A percentile compares a stretch with the other conserved stretches of the same genome.
These are phyloP conservation scores for Niebla homalea DNA, from an alignment of 495 filamentous ascomycete genomes.

Conservation along the genomic window DNA sequence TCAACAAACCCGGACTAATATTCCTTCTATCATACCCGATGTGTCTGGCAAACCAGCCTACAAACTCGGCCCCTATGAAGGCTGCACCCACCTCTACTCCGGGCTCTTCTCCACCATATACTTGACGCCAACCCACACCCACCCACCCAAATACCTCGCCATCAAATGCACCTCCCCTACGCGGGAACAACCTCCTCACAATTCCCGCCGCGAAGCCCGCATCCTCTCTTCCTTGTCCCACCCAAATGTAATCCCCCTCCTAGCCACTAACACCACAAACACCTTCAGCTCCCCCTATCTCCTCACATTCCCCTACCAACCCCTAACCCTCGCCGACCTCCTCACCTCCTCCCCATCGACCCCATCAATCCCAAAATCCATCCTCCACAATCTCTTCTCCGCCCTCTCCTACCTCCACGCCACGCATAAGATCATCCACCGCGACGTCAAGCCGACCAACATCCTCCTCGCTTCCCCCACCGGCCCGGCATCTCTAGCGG, in stretches of 20 bases:
- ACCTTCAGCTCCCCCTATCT: constrained; percentile 53
- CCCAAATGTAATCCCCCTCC: constrained; percentile 47
- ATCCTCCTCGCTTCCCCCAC: constrained; percentile 54
- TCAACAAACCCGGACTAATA: neutral
- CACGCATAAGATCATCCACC: constrained; percentile 62
- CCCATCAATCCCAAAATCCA: constrained; percentile 28
- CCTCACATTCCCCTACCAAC: constrained; percentile 74
- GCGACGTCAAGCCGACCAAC: constrained; percentile 89
- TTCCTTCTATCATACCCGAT: neutral
- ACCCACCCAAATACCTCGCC: constrained; percentile 42
- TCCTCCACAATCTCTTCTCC: constrained; percentile 53
- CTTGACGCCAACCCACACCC: constrained; percentile 28
- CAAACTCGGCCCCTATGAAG: constrained; percentile 53
- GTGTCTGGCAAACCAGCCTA: neutral
- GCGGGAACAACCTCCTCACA: constrained; percentile 61
- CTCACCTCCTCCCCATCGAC: constrained; percentile 29
- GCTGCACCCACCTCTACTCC: constrained; percentile 55
- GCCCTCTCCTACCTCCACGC: constrained; percentile 60
- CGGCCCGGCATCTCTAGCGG: constrained; percentile 66
- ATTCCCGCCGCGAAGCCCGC: constrained; percentile 61
- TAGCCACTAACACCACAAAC: constrained; percentile 61
- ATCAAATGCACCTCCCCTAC: constrained; percentile 78
- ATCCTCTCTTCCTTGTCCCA: constrained; percentile 44
- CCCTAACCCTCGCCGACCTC: constrained; percentile 52
- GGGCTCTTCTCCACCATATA: constrained; percentile 82